A percentile compares a stretch with the other conserved stretches of the same genome.
Conservation (phyloP, 75 land plant species). For the Cunninghamia lanceolata region DNA sequence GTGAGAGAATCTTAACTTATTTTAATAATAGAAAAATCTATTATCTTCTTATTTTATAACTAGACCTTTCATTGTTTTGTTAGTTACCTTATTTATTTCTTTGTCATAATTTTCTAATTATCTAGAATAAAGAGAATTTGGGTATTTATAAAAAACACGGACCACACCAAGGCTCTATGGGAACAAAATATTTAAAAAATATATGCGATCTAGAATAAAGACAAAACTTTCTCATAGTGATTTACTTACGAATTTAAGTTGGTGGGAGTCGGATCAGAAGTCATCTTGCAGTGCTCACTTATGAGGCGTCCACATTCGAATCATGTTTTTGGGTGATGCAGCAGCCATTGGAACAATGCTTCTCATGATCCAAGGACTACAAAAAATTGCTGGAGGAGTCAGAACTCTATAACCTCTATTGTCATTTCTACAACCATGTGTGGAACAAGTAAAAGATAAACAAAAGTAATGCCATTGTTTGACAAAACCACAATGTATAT, state of each 20-base stretch:
- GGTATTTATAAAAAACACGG: too few species aligned
- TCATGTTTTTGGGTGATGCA: neutral
- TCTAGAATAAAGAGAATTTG: neutral
- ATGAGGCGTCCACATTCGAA: neutral
- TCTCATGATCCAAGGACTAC: neutral
- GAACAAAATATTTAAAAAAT: neutral
- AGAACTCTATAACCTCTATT: neutral
- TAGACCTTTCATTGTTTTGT: too few species aligned
- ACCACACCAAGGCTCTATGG: too few species aligned
- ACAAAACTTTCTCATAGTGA: neutral
- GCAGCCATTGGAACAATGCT: neutral
- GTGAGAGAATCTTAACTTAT: too few species aligned
- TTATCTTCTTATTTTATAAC: too few species aligned
- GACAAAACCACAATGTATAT: neutral
- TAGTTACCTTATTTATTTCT: too few species aligned
- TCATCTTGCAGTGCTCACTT: neutral
- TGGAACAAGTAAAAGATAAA: neutral
- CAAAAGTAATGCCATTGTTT: neutral
- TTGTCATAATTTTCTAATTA: too few species aligned
- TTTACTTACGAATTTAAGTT: neutral
- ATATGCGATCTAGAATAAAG: neutral
- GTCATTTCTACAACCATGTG: neutral
- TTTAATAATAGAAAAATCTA: too few species aligned
- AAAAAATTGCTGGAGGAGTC: neutral
- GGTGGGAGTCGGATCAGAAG: neutral